Evolutionary conservation across 1,284 basidiomycete genomes (phyloP), one percentile per base, ranked within the genome.

Genomic region (Kwoniella shivajii): DNA sequence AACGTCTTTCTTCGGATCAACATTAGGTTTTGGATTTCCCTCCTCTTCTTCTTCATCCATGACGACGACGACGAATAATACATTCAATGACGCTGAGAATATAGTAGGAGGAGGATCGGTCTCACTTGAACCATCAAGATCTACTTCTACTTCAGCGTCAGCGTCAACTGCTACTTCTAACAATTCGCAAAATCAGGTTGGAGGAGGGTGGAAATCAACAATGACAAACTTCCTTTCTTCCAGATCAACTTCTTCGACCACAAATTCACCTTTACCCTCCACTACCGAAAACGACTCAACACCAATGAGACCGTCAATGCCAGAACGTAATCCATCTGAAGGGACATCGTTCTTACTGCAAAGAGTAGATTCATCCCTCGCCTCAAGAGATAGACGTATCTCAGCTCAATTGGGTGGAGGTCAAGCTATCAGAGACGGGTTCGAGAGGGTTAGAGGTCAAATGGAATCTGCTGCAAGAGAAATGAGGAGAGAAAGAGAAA

Each of bases 401-500:
- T 71, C 69, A 18, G 50, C 70, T 38, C 65, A 75, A 49, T 34
- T 58, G 10, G 72, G 71, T 3, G 73, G 71, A 20, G 65, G 65
- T 9, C 63, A 72, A 1, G 60, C 55, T 26, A 57, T 77, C 16
- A 58, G 69, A 14, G 74, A 75, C 57, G 75, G 75, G 5, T 78
- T 78, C 39, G 71, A 77, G 47, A 56, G 72, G 30, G 74, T 77
- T 14, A 61, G 72, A 33, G 63, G 63, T 29, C 74, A 76, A 59
- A 78, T 77, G 75, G 75, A 74, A 47, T 63, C 65, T 24, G 73
- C 72, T 0, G 76, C 75, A 3, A 66, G 73, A n/a, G 76, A 78
- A 46, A 73, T 78, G 63, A 64, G 73, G 22, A 48, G 69, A 27
- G 88, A 85, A n/a, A 54, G 68, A 37, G 87, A 85, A n/a, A 85